Base-by-base conservation (phyloP, 805 yeast species). In the Wickerhamiella galacta region DNA sequence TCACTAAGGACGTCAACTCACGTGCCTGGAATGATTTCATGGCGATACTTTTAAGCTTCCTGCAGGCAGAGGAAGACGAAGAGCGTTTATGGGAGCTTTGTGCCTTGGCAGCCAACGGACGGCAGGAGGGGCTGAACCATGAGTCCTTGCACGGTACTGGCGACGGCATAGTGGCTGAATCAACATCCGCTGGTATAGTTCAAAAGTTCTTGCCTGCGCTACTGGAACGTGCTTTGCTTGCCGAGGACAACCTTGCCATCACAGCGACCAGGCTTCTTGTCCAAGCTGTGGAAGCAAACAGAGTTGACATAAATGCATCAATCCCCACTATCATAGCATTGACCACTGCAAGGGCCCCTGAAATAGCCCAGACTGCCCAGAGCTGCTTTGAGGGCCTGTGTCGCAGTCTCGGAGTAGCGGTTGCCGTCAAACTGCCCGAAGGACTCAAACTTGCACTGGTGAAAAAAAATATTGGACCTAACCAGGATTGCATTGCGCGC, bases 21-120 rank as follows among this genome's bases (percentile, higher is more conserved):
- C 25, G 20, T 4, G 39, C 33, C 21, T 37, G 39, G 39, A 20
- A 19, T 16, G 25, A 25, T 20, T 37, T 33, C 17, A 37, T 37
- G 32, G 16, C 31, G 18, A 26, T 31, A 3, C 28, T 37, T 17
- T 32, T 37, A 2, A 32, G 31, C 24, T 26, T 20, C 20, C 32
- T 37, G n/a, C 22, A 16, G 8, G 10, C 16, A 3, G 30, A 33
- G 24, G 37, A 33, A 16, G 27, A 21, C 11, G 22, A 16, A 16
- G 22, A 22, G 9, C 25, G n/a, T n/a, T n/a, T n/a, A n/a, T n/a
- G n/a, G n/a, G n/a, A n/a, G n/a, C n/a, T n/a, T n/a, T n/a, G n/a
- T n/a, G n/a, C n/a, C n/a, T n/a, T n/a, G n/a, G n/a, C n/a, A n/a
- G n/a, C n/a, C n/a, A n/a, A 26, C 14, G 24, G n/a, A 4, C 6